phyloP scores from a whole-genome alignment of 2,329 filamentous ascomycete genomes.

The Helotiales sp. region DNA sequence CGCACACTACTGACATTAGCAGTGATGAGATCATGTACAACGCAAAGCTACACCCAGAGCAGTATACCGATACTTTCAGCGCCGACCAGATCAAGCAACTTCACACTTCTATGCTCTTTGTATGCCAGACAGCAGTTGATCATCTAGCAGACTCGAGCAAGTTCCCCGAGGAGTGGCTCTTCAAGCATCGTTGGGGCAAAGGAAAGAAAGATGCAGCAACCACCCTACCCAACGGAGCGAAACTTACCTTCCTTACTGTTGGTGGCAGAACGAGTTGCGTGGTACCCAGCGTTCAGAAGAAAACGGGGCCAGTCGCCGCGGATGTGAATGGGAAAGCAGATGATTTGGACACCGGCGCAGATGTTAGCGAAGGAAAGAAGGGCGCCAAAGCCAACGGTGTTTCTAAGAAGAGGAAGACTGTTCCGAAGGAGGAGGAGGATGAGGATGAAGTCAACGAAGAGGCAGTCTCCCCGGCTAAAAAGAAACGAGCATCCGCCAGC shows the following conservation, averaged over 20 bases:
- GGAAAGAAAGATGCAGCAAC: conserved; percentile 73
- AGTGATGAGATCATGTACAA: conserved; percentile 91
- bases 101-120: conserved; percentile 73
- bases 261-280: conserved; percentile 91
- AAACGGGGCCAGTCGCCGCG: conserved; percentile 49
- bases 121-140: conserved; percentile 81
- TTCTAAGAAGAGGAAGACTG: conserved; percentile 32
- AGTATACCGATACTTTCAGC: conserved; percentile 83
- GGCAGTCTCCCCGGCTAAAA: not conserved
- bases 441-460: conserved; percentile 1
- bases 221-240: conserved; percentile 80
- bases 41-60: conserved; percentile 86
- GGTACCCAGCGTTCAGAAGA: conserved; percentile 85
- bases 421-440: conserved; percentile 8
- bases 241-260: conserved; percentile 84
- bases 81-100: conserved; percentile 73
- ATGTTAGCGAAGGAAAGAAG: conserved; percentile 36
- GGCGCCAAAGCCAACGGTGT: conserved; percentile 43
- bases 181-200: conserved; percentile 88
- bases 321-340: conserved; percentile 33
- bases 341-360: not conserved
- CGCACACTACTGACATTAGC: conserved; percentile 13
- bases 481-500: not conserved
- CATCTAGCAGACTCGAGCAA: conserved; percentile 79
- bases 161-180: conserved; percentile 88